Evolutionary conservation across 1,139 yeast genomes (phyloP), one percentile per base, ranked within the genome.

Genomic region (Hyphopichia pseudoburtonii): DNA sequence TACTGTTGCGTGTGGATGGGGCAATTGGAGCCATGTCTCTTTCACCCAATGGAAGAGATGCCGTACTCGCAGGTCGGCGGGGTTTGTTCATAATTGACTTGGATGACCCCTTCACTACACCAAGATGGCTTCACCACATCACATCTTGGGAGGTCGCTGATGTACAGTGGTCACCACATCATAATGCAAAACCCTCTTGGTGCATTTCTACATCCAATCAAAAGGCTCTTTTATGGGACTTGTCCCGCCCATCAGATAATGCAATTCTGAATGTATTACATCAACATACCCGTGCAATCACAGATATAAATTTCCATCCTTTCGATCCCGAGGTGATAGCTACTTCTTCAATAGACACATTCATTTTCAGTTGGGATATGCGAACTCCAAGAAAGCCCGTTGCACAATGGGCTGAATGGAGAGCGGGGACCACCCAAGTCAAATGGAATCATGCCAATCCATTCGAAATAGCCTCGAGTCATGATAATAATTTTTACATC

Each of bases 91-190:
- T 92, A 33, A 82, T 92, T n/a, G 97, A 92, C 60, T 61, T 92
- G 33, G 96, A 92, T 51, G 96, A 92, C 58, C 97, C 97, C 1
- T 90, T 88, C 60, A 81, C 94, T 1, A 89, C 96, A 1, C 98
- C 98, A 0, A 67, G 98, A 41, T 87, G 95, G 89, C 73, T 92
- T 19, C 95, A 83, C 40, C 97, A 92, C 55, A 73, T 82, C 23
- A 90, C 97, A 0, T 82, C 95, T 0, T 94, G 98, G 98, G 97
- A 92, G 59, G 98, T 92, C 2, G 97, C 98, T 0, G 97, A 92
- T 57, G 97, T 90, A 1, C 97, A 92, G 57, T 92, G 98, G 97
- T 87, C 95, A 3, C 97, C 97, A 0, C 76, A 71, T 41, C 95
- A 88, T 55, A 71, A 76, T 9, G 73, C 80, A 1, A 86, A 86